Percentiles rank a stretch among this genome's conserved stretches.
Conservation (phyloP, 169 alveolate genomes). For the Plasmodium billcollinsi region DNA sequence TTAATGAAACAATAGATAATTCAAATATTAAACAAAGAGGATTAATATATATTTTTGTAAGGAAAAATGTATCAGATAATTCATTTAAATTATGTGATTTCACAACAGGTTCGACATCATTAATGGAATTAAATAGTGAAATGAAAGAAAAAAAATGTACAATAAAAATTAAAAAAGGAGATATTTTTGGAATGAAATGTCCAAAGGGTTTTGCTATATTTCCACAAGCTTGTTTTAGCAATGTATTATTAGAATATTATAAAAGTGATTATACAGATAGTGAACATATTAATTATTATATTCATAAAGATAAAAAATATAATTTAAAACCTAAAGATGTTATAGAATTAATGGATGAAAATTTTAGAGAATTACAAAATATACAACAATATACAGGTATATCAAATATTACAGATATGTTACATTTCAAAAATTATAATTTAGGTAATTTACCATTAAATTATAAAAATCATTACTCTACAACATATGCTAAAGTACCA, state of each 20-base stretch:
- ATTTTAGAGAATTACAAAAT: constrained; percentile 7
- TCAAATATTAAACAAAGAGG: constrained; percentile 30
- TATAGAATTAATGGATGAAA: constrained; percentile 15
- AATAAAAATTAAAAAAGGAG: constrained; percentile 40
- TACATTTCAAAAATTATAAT: constrained; percentile 53
- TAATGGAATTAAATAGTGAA: neutral
- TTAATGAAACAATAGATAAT: constrained; percentile 13
- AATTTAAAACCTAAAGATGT: constrained; percentile 20
- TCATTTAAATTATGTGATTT: constrained; percentile 45
- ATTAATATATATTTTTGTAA: constrained; percentile 9
- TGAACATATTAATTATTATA: constrained; percentile 28
- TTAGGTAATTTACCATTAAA: constrained; percentile 30
- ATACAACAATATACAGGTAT: constrained; percentile 4
- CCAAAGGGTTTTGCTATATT: constrained; percentile 50
- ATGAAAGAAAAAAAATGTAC: constrained; percentile 32
- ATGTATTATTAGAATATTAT: constrained; percentile 37
- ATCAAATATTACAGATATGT: constrained; percentile 45
- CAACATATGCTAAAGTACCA: constrained; percentile 49
- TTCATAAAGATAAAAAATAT: neutral
- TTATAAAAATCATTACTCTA: constrained; percentile 16
- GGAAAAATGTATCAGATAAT: constrained; percentile 12
- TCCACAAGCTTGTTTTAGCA: constrained; percentile 55
- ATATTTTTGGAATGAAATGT: constrained; percentile 55
- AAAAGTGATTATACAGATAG: constrained; percentile 2
- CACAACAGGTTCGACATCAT: constrained; percentile 24